A percentile compares a stretch with the other conserved stretches of the same genome.
Evolutionary conservation across 208 protist species (phyloP).

Genomic region (Leishmania lainsoni): DNA sequence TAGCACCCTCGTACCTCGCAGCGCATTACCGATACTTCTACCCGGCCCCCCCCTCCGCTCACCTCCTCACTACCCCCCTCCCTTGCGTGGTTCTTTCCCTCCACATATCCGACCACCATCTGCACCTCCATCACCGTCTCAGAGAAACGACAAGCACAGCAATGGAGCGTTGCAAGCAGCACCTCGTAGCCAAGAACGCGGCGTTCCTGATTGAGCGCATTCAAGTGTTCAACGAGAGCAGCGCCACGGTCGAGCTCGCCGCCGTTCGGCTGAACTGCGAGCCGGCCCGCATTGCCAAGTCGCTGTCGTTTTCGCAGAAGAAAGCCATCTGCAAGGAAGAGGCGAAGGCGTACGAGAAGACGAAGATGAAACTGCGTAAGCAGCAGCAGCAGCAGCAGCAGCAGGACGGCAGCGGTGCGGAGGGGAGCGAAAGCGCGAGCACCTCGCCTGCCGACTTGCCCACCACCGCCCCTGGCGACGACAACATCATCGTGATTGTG

Average conservation of each 20-base stretch:
- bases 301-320: slow-evolving; percentile 41
- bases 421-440: slow-evolving; percentile 17
- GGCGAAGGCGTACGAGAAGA: slow-evolving; percentile 32
- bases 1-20: no score
- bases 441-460: neutral
- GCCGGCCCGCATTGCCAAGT: slow-evolving; percentile 66
- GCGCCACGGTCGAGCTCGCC: slow-evolving; percentile 56
- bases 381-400: slow-evolving; percentile 15
- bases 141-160: neutral
- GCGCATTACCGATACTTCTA: no score
- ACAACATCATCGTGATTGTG: slow-evolving; percentile 45
- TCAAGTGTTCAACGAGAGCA: slow-evolving; percentile 46
- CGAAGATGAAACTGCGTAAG: slow-evolving; percentile 11
- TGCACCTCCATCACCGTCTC: neutral
- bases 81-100: neutral
- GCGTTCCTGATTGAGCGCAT: slow-evolving; percentile 48
- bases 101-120: neutral
- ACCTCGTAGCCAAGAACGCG: slow-evolving; percentile 35
- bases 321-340: slow-evolving; percentile 35
- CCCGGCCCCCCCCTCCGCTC: neutral
- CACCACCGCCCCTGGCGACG: slow-evolving; percentile 9
- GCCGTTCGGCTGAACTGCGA: slow-evolving; percentile 48
- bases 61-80: neutral
- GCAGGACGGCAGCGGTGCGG: slow-evolving; percentile 1
- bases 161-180: slow-evolving; percentile 46